These are phyloP conservation scores for Drosera capensis DNA, from an alignment of 148 eudicot genomes.

Conservation along the genomic window DNA sequence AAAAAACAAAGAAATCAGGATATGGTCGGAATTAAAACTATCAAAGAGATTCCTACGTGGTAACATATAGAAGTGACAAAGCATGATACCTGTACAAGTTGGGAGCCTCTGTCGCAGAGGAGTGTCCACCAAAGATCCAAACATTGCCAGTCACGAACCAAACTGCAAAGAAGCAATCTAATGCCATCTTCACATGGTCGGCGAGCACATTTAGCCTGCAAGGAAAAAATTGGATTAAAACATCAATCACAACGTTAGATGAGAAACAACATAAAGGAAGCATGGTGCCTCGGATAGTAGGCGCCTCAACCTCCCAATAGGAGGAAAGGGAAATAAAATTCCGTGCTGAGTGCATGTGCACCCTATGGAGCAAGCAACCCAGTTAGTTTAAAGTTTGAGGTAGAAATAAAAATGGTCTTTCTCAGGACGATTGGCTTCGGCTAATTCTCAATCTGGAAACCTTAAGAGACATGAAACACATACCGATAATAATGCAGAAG, in stretches of 20 bases:
- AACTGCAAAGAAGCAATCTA: conserved; percentile 50
- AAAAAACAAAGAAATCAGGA: not conserved
- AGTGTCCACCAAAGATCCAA: conserved; percentile 43
- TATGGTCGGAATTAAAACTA: not conserved
- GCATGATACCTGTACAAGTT: conserved; percentile 30
- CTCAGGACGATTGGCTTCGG: too few relatives aligned
- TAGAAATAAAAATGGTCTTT: too few relatives aligned
- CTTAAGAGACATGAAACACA: too few relatives aligned
- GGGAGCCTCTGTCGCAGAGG: conserved; percentile 41
- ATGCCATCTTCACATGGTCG: conserved; percentile 37
- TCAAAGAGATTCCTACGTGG: not conserved
- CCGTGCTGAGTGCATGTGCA: too few relatives aligned
- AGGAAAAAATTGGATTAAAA: conserved; percentile 1
- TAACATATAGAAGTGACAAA: too few relatives aligned
- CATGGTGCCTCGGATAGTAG: not conserved
- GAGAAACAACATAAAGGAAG: not conserved
- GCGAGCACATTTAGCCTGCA: conserved; percentile 21
- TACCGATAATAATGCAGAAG: too few relatives aligned
- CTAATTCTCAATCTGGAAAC: too few relatives aligned
- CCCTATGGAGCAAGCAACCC: too few relatives aligned
- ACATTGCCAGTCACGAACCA: conserved; percentile 48
- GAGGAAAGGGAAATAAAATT: too few relatives aligned
- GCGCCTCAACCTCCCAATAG: too few relatives aligned
- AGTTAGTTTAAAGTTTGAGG: too few relatives aligned
- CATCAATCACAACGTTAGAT: not conserved